Evolutionary conservation across 371 early-diverging fungal genomes (phyloP), one percentile per base, ranked within the genome.

Genomic region (Mortierella sp.): DNA sequence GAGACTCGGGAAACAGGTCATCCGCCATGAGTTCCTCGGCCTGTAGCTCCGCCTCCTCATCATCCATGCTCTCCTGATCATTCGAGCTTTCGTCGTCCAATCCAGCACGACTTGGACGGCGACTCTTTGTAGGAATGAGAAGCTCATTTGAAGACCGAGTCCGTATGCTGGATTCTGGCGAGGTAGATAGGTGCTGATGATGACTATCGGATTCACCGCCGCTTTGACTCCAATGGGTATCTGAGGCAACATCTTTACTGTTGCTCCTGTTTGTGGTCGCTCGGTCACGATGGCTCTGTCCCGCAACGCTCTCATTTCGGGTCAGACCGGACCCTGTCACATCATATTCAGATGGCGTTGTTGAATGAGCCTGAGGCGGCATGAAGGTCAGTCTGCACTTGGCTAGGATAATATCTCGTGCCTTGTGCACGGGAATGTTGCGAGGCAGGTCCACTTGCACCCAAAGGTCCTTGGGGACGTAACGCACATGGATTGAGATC

Each of bases 391-490:
- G 50, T 24, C 59, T 58, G 50, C 74, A 73, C 14, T 60, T 62
- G 3, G 74, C 23, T 14, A 73, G 51, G 6, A 67, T 64, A 16
- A 68, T 14, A 28, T 73, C 74, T 10, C 68, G 55, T 18, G 68
- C 74, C 30, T 55, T 60, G 21, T 73, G 67, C 3, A 73, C 64
- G 24, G 68, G 64, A n/a, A 67, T 64, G 18, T 68, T 61, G 24
- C 47, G 64, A 42, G 74, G 68, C n/a, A 73, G 26, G 21, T 73
- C 64, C 0, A 73, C 61, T 46, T 63, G 63, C 14, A 73, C 68
- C 74, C 74, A 73, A 3, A 73, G 45, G 28, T 73, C 74, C 57
- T 68, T 73, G 19, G 60, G 54, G 5, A 73, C 74, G 34, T 73
- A 73, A 7, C 74, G 74, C 8, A 73, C 74, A 54, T 67, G 68